Evolutionary conservation across 257 asterid genomes (phyloP).

Genomic region (Lithospermum erythrorhizon): DNA sequence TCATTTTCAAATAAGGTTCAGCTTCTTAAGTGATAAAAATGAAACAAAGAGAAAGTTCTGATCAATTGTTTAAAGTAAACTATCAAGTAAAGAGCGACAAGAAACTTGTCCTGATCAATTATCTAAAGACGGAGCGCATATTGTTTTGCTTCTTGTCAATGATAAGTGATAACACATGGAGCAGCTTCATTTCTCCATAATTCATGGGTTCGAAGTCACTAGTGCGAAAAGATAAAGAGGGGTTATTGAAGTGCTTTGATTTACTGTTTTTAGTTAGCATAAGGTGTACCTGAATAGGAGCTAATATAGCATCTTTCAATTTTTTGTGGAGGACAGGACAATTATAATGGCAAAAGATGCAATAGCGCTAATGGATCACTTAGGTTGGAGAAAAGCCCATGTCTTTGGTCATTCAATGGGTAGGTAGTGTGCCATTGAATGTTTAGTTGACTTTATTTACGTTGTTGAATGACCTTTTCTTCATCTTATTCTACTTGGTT

Average conservation of each 20-base stretch:
- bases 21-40: too few species aligned
- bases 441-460: conserved; percentile 8
- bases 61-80: too few species aligned
- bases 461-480: background rate
- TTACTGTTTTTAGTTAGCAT: background rate
- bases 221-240: background rate
- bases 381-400: conserved; percentile 91
- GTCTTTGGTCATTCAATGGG: conserved; percentile 99
- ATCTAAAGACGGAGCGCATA: too few species aligned
- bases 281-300: background rate
- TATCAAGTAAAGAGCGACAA: too few species aligned
- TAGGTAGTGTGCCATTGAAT: conserved; percentile 28
- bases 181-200: too few species aligned
- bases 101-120: too few species aligned
- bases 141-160: too few species aligned
- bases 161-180: background rate
- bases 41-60: too few species aligned
- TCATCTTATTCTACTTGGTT: background rate
- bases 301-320: background rate
- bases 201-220: background rate
- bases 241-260: background rate
- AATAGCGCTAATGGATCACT: conserved; percentile 85
- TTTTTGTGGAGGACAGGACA: conserved; percentile 41
- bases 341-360: conserved; percentile 87
- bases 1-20: too few species aligned